Base-by-base conservation (phyloP, 2,329 filamentous ascomycete species). In the Chlorencoelia australis region DNA sequence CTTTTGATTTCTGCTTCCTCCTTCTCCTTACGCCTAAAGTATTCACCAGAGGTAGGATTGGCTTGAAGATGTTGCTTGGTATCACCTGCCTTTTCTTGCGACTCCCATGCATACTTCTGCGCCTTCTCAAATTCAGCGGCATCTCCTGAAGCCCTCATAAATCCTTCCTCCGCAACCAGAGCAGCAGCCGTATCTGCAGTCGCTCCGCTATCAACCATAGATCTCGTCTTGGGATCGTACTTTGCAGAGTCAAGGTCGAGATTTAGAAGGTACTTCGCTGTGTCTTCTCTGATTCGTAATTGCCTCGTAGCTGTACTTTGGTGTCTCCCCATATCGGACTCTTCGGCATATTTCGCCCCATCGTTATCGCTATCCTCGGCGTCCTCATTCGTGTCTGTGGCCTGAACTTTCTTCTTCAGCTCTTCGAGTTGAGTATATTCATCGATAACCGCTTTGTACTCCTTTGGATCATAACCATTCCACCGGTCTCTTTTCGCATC, bases 401-500 rank as follows among this genome's bases (percentile, higher is more conserved):
- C 68, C 13, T 22, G 24, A 2, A 69, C 70, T 31, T 64, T 66
- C 30, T 67, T 67, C 43, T 57, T 79, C 44, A 95, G 64, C 47
- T 81, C 75, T 56, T 95, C 89, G 59, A 95, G 66, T 55, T 89
- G 75, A 44, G 91, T 80, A 59, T 83, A 94, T 50, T 94, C 85
- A 33, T 94, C 79, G 26, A 96, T 78, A n/a, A 96, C 84, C 42
- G 75, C 69, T 42, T 75, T 71, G 58, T 94, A 96, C 59, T 96
- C 84, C 47, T 74, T 76, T 1, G 87, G 68, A 58, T 96, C 88
- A 60, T 94, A 98, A n/a, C 89, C 89, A 56, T 95, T 95, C 89
- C 91, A 98, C 28, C 89, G 76, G 64, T 98, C 91, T 49, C 91
- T 73, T 66, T 98, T 98, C 15, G 91, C 91, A 59, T 98, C 93